Conservation (phyloP, 805 yeast species). For the Yarrowia osloensis region DNA sequence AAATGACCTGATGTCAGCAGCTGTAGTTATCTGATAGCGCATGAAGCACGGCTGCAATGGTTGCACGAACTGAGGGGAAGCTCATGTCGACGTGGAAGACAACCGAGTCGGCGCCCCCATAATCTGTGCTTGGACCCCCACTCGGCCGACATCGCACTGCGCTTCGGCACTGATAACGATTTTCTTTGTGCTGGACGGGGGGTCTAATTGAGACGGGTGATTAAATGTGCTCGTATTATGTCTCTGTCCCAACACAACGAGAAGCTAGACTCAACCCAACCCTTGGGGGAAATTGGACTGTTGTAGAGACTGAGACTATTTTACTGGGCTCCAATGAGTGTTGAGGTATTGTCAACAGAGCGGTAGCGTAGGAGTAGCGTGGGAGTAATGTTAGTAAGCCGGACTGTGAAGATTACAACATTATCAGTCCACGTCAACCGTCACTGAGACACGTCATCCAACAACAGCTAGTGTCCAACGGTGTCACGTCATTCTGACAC, state of each 20-base stretch:
- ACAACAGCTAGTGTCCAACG: too few relatives aligned
- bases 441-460: too few relatives aligned
- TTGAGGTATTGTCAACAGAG: neutral
- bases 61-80: neutral
- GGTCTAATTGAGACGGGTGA: neutral
- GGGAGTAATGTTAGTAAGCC: too few relatives aligned
- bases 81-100: neutral
- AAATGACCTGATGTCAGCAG: too few relatives aligned
- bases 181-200: neutral
- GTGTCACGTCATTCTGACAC: neutral
- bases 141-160: neutral
- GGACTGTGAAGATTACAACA: too few relatives aligned
- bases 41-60: neutral
- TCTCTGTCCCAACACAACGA: neutral
- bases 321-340: neutral
- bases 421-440: too few relatives aligned
- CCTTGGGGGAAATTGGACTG: neutral
- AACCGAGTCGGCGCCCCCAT: neutral
- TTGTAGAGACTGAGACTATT: too few relatives aligned
- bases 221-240: neutral
- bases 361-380: neutral
- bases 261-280: conserved; percentile 9
- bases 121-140: neutral
- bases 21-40: neutral
- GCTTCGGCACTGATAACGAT: neutral